A percentile compares a stretch with the other conserved stretches of the same genome.
phyloP scores from a whole-genome alignment of 805 yeast genomes.

The Cyberlindnera xylosilytica region DNA sequence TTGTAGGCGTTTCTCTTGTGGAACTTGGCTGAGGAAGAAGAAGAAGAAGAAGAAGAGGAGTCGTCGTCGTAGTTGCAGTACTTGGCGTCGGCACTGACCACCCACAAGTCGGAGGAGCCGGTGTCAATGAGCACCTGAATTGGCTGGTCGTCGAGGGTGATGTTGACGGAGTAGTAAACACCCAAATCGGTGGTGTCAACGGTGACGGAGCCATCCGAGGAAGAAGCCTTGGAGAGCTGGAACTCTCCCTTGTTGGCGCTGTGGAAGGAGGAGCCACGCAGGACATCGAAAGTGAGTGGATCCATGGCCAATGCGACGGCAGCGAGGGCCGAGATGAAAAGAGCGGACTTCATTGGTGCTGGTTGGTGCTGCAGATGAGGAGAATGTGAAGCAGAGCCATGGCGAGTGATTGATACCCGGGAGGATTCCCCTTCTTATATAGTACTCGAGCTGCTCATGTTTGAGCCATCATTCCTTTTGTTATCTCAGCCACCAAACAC shows the following conservation, averaged over 20 bases:
- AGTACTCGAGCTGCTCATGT: too few relatives aligned
- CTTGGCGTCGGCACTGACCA: constrained; percentile 26
- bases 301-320: constrained; percentile 1
- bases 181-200: constrained; percentile 6
- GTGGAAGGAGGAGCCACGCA: constrained; percentile 5
- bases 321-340: not conserved
- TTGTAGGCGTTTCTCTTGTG: constrained; percentile 1
- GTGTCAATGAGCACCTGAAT: constrained; percentile 33
- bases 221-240: not conserved
- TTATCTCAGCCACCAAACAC: too few relatives aligned
- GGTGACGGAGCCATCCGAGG: constrained; percentile 4
- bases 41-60: not conserved
- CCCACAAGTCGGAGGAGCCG: constrained; percentile 36
- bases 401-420: too few relatives aligned
- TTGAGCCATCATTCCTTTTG: too few relatives aligned
- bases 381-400: too few relatives aligned
- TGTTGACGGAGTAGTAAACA: constrained; percentile 12
- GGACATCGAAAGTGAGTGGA: constrained; percentile 6
- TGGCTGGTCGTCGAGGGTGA: constrained; percentile 17
- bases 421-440: too few relatives aligned
- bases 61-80: constrained; percentile 21
- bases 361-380: too few relatives aligned
- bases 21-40: too few relatives aligned
- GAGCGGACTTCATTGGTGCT: not conserved
- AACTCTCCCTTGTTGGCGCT: constrained; percentile 1